A percentile compares a stretch with the other conserved stretches of the same genome.
These are phyloP conservation scores for Sisymbrium altissimum DNA, from an alignment of 345 rosid species.

Conservation along the genomic window DNA sequence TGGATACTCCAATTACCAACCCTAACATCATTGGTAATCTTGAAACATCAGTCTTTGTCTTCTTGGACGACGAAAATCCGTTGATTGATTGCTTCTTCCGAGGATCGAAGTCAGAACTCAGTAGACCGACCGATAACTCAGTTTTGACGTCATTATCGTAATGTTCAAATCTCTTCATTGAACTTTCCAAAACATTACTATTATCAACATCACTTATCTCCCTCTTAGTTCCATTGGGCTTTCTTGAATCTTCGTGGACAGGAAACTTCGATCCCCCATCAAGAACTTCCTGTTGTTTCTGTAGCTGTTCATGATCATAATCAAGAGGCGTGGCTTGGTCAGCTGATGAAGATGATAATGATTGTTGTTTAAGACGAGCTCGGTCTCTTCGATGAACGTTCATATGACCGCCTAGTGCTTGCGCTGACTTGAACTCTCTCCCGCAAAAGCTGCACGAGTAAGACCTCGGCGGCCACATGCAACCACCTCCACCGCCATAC, in stretches of 20 bases:
- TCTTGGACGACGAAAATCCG: slow-evolving; percentile 11
- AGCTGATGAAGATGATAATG: slow-evolving; percentile 33
- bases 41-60: slow-evolving; percentile 24
- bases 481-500: slow-evolving; percentile 36
- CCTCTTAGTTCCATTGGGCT: slow-evolving; percentile 18
- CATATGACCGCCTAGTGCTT: slow-evolving; percentile 59
- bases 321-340: slow-evolving; percentile 14
- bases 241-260: slow-evolving; percentile 15
- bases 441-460: slow-evolving; percentile 47
- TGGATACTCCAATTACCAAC: slow-evolving; percentile 35
- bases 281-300: neutral
- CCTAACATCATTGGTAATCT: slow-evolving; percentile 32
- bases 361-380: slow-evolving; percentile 39
- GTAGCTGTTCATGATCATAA: neutral
- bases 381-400: slow-evolving; percentile 51
- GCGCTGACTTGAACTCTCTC: slow-evolving; percentile 55
- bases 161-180: neutral
- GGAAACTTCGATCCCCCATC: slow-evolving; percentile 7
- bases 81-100: slow-evolving; percentile 3
- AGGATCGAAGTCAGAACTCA: slow-evolving; percentile 14
- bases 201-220: slow-evolving; percentile 13
- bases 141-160: slow-evolving; percentile 21
- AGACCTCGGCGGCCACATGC: slow-evolving; percentile 50
- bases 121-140: slow-evolving; percentile 27
- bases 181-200: neutral